phyloP scores from a whole-genome alignment of 169 alveolate genomes.

The Plasmodium ovale region DNA sequence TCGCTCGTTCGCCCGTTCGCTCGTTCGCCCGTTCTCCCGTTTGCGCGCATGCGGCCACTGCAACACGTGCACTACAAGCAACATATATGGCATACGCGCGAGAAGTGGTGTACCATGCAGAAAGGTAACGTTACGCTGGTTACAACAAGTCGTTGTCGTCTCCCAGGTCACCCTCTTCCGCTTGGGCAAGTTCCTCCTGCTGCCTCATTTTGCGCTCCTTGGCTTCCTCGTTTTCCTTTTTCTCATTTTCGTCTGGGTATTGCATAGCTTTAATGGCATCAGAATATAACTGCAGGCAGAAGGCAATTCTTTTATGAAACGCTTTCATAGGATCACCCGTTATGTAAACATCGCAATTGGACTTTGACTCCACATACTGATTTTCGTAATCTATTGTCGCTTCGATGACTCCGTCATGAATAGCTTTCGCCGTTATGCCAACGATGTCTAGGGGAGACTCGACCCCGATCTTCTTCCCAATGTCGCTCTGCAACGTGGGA shows the following conservation, averaged over 20 bases:
- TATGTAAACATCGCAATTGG: slow-evolving; percentile 46
- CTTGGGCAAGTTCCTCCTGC: slow-evolving; percentile 74
- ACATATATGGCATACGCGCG: no score
- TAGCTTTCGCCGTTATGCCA: slow-evolving; percentile 95
- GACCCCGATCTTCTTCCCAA: slow-evolving; percentile 92
- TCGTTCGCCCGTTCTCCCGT: no score
- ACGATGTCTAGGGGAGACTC: slow-evolving; percentile 92
- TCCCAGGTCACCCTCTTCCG: slow-evolving; percentile 72
- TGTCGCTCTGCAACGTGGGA: slow-evolving; percentile 83
- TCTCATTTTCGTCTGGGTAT: slow-evolving; percentile 78
- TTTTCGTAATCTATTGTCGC: slow-evolving; percentile 94
- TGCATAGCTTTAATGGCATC: slow-evolving; percentile 92
- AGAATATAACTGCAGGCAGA: slow-evolving; percentile 93
- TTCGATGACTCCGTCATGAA: slow-evolving; percentile 95
- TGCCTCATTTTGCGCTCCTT: slow-evolving; percentile 62
- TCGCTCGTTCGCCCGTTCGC: no score
- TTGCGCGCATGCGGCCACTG: no score
- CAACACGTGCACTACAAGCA: no score
- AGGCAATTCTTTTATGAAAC: slow-evolving; percentile 93
- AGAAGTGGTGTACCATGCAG: no score
- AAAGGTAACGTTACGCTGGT: no score
- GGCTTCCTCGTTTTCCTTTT: slow-evolving; percentile 71
- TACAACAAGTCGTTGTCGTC: slow-evolving; percentile 67
- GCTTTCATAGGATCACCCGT: slow-evolving; percentile 90
- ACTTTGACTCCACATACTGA: slow-evolving; percentile 86